Evolutionary conservation across 495 filamentous ascomycete species (phyloP).

Genomic region (Durotheca rogersii): DNA sequence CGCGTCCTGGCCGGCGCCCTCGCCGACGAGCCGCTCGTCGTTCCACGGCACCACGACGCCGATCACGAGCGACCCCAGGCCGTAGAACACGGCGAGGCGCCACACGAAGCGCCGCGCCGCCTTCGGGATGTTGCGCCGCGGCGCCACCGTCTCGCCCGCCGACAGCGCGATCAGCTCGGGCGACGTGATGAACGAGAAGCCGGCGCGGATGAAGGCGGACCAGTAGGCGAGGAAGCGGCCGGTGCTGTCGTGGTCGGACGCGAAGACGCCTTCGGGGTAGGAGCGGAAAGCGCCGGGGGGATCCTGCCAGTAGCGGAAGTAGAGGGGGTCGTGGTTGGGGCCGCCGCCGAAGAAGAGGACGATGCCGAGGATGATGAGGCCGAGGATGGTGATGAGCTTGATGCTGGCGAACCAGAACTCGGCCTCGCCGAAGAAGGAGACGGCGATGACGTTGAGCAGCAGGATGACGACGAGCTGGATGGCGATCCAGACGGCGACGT

Average conservation of each 20-base stretch:
- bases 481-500: conserved; percentile 61
- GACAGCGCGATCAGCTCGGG: conserved; percentile 60
- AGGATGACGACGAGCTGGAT: conserved; percentile 49
- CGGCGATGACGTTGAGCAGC: conserved; percentile 49
- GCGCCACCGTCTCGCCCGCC: conserved; percentile 76
- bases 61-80: conserved; percentile 68
- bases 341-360: conserved; percentile 70
- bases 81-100: conserved; percentile 72
- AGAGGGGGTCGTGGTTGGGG: conserved; percentile 54
- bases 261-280: conserved; percentile 58
- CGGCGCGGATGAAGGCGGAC: conserved; percentile 47
- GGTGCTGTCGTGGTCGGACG: too few relatives aligned
- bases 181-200: conserved; percentile 53
- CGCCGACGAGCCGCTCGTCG: conserved; percentile 55
- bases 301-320: conserved; percentile 70
- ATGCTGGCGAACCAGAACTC: conserved; percentile 66
- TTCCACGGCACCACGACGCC: conserved; percentile 63
- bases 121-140: conserved; percentile 70
- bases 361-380: conserved; percentile 70
- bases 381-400: conserved; percentile 69
- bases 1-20: conserved; percentile 56
- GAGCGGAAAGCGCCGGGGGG: conserved; percentile 66
- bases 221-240: conserved; percentile 53
- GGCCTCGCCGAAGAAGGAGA: conserved; percentile 60
- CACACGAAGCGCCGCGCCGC: conserved; percentile 70